Evolutionary conservation across 2,329 filamentous ascomycete genomes (phyloP), one percentile per base, ranked within the genome.

Genomic region (Neofusicoccum sp.): DNA sequence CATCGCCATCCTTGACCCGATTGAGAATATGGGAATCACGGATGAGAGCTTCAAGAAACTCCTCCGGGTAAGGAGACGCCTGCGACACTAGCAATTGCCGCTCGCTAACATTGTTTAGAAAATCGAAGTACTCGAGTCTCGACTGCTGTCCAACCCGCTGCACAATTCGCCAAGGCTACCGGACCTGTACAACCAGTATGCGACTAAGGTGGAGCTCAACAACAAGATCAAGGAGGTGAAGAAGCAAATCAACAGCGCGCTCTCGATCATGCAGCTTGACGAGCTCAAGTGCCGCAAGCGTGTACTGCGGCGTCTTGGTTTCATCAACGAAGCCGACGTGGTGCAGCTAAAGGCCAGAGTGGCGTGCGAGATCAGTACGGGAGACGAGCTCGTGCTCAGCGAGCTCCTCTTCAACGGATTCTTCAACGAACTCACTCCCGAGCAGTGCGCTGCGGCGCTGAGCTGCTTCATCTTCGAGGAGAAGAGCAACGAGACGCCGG

Each of bases 381-480:
- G 94, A 39, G 95, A 99, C 72, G 96, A 99, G 76, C 83, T 99
- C 45, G 88, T 99, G 67, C 85, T 99, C 4, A 93, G 91, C 11
- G 95, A 99, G 77, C 83, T 99, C 33, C 85, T 99, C 0, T 98
- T 99, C 78, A 96, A 98, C 76, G 87, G 93, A 43, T 98, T 97
- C 84, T 99, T 99, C 85, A 99, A 98, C 74, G 93, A 97, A 73
- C 81, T 98, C 47, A 88, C 88, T 0, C 93, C 95, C 0, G 94
- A 98, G 76, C 85, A 94, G 68, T 91, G 89, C 70, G 95, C 95
- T 1, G 86, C 94, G 0, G 87, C 93, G 5, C 84, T 99, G 64
- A 96, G 92, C 70, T 93, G 92, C 73, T 98, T 99, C 79, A 95
- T 99, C 67, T 97, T 98, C 69, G 96, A 99, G 73, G 95, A 99